Evolutionary conservation across 2,329 filamentous ascomycete species (phyloP).

Genomic region (Fusarium solani-melongenae): DNA sequence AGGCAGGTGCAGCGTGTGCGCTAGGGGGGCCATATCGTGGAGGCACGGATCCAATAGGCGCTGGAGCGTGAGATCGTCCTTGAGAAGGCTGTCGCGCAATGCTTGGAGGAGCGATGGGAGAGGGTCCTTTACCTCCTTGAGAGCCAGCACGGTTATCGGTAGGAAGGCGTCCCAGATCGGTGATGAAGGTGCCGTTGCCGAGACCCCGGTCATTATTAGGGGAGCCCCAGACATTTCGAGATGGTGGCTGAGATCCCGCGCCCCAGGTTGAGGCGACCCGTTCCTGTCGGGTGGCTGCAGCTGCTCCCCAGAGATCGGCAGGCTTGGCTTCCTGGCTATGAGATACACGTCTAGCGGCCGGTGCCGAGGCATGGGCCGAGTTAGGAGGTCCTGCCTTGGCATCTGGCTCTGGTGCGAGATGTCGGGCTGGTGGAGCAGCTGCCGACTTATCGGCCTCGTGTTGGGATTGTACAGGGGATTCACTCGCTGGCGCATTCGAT

Average conservation of each 20-base stretch:
- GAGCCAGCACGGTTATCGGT: slow-evolving; percentile 50
- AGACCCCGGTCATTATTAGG: slow-evolving; percentile 77
- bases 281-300: slow-evolving; percentile 55
- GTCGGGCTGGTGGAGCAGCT: slow-evolving; percentile 3
- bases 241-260: slow-evolving; percentile 54
- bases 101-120: slow-evolving; percentile 57
- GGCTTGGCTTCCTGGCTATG: slow-evolving; percentile 49
- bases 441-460: slow-evolving; percentile 29
- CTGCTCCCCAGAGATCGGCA: slow-evolving; percentile 52
- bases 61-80: slow-evolving; percentile 44
- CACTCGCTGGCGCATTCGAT: slow-evolving; percentile 5
- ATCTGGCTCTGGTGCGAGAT: slow-evolving; percentile 21
- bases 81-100: slow-evolving; percentile 40
- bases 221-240: slow-evolving; percentile 79
- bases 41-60: slow-evolving; percentile 48
- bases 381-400: slow-evolving; percentile 26
- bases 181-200: slow-evolving; percentile 81
- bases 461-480: slow-evolving; percentile 24
- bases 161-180: slow-evolving; percentile 63
- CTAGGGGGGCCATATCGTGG: slow-evolving; percentile 44
- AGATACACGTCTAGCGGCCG: slow-evolving; percentile 44
- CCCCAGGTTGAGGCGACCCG: slow-evolving; percentile 62
- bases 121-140: slow-evolving; percentile 53
- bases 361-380: slow-evolving; percentile 19
- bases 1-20: slow-evolving; percentile 44